Percentiles rank a stretch among this genome's conserved stretches.
Conservation (phyloP, 371 early-diverging fungal genomes). For the Lichtheimia hyalospora region DNA sequence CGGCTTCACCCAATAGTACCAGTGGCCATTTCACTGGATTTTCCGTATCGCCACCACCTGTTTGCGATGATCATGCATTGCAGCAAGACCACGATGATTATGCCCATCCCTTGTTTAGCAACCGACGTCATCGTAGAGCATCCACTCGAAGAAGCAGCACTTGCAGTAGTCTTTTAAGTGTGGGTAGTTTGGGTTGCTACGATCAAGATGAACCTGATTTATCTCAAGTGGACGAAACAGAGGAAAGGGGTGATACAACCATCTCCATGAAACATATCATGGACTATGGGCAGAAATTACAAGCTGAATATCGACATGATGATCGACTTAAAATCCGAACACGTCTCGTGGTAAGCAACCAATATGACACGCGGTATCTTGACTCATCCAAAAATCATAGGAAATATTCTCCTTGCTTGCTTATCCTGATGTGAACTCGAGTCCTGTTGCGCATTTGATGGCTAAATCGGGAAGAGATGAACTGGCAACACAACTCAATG, state of each 20-base stretch:
- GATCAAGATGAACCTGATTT: slow-evolving; percentile 4
- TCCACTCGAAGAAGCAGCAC: slow-evolving; percentile 17
- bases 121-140: slow-evolving; percentile 12
- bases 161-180: slow-evolving; percentile 8
- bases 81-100: slow-evolving; percentile 9
- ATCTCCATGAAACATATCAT: slow-evolving; percentile 50
- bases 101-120: not conserved
- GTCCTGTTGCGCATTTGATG: slow-evolving; percentile 58
- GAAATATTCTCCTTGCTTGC: slow-evolving; percentile 80
- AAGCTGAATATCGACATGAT: slow-evolving; percentile 67
- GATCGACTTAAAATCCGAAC: slow-evolving; percentile 28
- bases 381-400: not conserved
- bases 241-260: slow-evolving; percentile 18
- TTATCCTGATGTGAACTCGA: slow-evolving; percentile 62
- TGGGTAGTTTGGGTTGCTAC: slow-evolving; percentile 1
- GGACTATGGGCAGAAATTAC: slow-evolving; percentile 72
- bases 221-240: slow-evolving; percentile 13
- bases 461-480: slow-evolving; percentile 55
- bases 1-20: slow-evolving; percentile 21
- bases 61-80: not conserved
- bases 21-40: slow-evolving; percentile 4
- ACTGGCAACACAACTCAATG: slow-evolving; percentile 70
- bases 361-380: not conserved
- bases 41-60: slow-evolving; percentile 10
- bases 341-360: slow-evolving; percentile 24